phyloP scores from a whole-genome alignment of 768 basidiomycete species.

The Pleurotus platypus region DNA sequence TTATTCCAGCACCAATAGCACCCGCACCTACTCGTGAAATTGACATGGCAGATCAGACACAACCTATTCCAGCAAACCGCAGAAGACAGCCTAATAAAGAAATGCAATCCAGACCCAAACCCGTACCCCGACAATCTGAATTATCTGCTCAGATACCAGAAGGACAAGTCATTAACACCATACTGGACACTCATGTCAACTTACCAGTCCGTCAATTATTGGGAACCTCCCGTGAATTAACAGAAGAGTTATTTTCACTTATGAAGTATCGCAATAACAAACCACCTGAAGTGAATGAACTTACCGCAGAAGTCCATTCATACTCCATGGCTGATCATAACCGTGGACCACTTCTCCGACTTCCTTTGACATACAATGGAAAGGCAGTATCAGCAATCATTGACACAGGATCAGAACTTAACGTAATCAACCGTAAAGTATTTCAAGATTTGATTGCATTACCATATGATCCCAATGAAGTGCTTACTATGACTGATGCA shows the following conservation, averaged over 20 bases:
- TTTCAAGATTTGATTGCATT: conserved; percentile 5
- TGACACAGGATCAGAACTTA: conserved; percentile 24
- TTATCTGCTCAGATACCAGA: background rate
- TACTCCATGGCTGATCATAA: background rate
- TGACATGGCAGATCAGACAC: background rate
- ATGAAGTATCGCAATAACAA: background rate
- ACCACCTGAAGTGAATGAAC: too few species aligned
- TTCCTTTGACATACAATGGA: conserved; percentile 9
- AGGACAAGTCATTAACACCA: background rate
- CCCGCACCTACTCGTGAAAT: background rate
- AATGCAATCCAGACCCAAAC: too few species aligned
- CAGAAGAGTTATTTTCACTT: background rate
- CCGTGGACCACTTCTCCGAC: conserved; percentile 9
- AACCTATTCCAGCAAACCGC: background rate
- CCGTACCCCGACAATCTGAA: background rate
- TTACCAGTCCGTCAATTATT: background rate
- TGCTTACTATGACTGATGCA: conserved; percentile 19
- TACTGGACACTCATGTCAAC: conserved; percentile 1
- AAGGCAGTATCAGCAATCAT: conserved; percentile 16
- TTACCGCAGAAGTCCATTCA: too few species aligned
- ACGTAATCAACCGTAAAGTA: conserved; percentile 13
- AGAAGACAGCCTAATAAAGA: background rate
- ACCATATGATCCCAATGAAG: conserved; percentile 12
- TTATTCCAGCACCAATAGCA: too few species aligned
- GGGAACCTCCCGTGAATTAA: background rate